phyloP scores from a whole-genome alignment of 78 protist genomes.

The Diacronema lutheri region DNA sequence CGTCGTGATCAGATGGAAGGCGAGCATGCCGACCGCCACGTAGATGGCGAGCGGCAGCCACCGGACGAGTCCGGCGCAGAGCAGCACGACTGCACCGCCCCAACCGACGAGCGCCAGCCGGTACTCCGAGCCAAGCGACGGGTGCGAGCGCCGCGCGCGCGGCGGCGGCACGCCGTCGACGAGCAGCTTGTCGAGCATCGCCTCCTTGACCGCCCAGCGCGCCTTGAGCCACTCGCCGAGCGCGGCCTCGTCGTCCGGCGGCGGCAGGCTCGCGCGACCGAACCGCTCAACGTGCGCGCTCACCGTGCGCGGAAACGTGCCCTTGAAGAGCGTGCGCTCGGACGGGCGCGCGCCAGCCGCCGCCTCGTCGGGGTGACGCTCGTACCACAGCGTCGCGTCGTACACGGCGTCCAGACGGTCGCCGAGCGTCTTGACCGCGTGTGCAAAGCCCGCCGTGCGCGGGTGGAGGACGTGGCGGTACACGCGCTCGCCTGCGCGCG shows the following conservation, averaged over 20 bases:
- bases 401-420: slow-evolving; percentile 6
- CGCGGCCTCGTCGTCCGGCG: too few species aligned
- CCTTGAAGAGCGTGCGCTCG: neutral
- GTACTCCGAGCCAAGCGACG: too few species aligned
- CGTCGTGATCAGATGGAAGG: too few species aligned
- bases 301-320: neutral
- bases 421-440: neutral
- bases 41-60: too few species aligned
- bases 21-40: too few species aligned
- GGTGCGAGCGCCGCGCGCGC: too few species aligned
- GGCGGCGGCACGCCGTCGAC: neutral
- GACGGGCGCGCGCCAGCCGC: neutral
- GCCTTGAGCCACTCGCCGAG: too few species aligned
- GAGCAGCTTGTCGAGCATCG: neutral
- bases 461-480: neutral
- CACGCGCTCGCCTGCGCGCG: neutral
- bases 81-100: too few species aligned
- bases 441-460: neutral
- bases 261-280: neutral
- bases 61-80: too few species aligned
- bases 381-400: neutral
- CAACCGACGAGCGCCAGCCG: too few species aligned
- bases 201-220: neutral
- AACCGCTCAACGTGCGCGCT: neutral
- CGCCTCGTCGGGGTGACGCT: neutral